Percentiles rank a stretch among this genome's conserved stretches.
These are phyloP conservation scores for Puccinia hordei DNA, from an alignment of 1,284 basidiomycete genomes.

Conservation along the genomic window DNA sequence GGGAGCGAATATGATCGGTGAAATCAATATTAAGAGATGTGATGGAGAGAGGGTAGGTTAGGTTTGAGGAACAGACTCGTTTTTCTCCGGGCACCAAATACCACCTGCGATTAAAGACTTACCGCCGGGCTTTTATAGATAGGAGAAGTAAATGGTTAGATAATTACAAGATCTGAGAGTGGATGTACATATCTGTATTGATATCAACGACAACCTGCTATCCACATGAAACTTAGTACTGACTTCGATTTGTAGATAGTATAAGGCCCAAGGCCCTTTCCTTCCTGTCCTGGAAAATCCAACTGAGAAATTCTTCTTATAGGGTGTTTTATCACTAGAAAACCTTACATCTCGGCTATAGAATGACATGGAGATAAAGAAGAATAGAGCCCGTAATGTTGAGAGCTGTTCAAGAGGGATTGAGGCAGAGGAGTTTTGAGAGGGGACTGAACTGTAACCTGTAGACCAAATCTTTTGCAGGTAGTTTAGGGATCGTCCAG, in stretches of 20 bases:
- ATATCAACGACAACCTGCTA: conserved; percentile 4
- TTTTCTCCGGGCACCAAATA: conserved; percentile 57
- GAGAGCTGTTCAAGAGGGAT: not conserved
- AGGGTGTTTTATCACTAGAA: conserved; percentile 57
- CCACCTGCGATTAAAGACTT: conserved; percentile 58
- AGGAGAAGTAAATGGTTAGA: conserved; percentile 28
- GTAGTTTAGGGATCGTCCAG: conserved; percentile 58
- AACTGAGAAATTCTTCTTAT: conserved; percentile 55
- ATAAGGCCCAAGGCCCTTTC: conserved; percentile 56
- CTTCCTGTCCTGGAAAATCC: conserved; percentile 57
- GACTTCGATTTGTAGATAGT: conserved; percentile 53
- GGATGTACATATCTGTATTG: not conserved
- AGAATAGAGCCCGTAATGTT: not conserved
- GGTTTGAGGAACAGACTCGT: conserved; percentile 54
- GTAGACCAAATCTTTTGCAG: conserved; percentile 59
- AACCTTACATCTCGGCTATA: conserved; percentile 56
- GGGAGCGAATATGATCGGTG: not conserved
- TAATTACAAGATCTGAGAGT: conserved; percentile 9
- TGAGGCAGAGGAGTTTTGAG: not conserved
- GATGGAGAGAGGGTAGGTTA: conserved; percentile 52
- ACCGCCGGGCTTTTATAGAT: conserved; percentile 52
- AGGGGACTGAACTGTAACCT: conserved; percentile 56
- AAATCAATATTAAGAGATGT: conserved; percentile 52
- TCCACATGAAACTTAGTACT: not conserved
- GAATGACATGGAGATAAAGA: conserved; percentile 48